Base-by-base conservation (phyloP, 1,284 basidiomycete species). In the Paramarasmius palmivorus region DNA sequence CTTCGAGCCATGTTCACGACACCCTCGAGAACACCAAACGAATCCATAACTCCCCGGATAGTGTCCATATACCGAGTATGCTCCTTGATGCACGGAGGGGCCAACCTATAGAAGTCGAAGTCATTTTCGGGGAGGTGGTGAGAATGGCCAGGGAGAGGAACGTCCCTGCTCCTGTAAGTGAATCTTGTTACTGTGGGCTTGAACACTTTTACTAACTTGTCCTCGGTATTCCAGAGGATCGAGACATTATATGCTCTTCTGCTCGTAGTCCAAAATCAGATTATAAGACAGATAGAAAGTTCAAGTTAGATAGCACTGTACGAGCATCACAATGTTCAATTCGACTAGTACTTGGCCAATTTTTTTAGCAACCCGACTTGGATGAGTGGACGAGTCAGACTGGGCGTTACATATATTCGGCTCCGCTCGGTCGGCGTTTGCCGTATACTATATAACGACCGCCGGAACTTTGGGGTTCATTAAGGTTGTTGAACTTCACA, bases 101-200 rank as follows among this genome's bases (percentile, higher is more conserved):
- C 5, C 61, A 69, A 12, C 75, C 76, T 10, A 72, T 77, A 59
- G 76, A 78, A 56, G 67, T 77, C 1, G 75, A 78, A 54, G 75
- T 68, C 12, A 75, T 77, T 51, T 62, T 76, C 9, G 76, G 76
- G 2, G 74, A 73, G 25, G 67, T 76, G 15, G 63, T 41, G 56
- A 62, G 40, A 61, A 61, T 10, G 66, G 76, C 7, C 57, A 63
- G 32, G 65, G 70, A 47, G 72, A 73, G 48, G 69, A 73, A 50
- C 57, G 69, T 61, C 65, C 48, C 35, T 20, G 51, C 52, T 44
- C 55, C 52, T 14, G 52, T 35, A 32, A 53, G 55, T 50, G 25
- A 1, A 1, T 32, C 26, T 20, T 23, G 19, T 23, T 19, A 17
- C 32, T 10, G 1, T 35, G 8, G 20, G 23, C 29, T 46, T 45